These are phyloP conservation scores for Gentiana straminea DNA, from an alignment of 257 asterid genomes.

Conservation along the genomic window DNA sequence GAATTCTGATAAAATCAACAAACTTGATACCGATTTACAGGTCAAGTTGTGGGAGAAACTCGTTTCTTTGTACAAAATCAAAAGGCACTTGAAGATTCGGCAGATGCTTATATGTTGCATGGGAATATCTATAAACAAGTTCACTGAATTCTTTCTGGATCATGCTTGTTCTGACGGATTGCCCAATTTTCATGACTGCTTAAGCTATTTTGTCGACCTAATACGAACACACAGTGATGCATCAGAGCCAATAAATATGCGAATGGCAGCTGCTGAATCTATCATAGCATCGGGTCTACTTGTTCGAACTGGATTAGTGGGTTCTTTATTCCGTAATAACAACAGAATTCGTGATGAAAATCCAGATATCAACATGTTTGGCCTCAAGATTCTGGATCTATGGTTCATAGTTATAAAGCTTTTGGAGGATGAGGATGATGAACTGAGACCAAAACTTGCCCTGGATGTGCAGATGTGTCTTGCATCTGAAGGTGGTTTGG, in stretches of 20 bases:
- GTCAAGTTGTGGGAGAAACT: slow-evolving; percentile 62
- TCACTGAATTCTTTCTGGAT: slow-evolving; percentile 32
- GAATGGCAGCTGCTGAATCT: slow-evolving; percentile 85
- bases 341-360: slow-evolving; percentile 21
- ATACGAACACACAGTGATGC: slow-evolving; percentile 53
- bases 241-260: slow-evolving; percentile 64
- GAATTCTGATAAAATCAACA: slow-evolving; percentile 28
- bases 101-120: slow-evolving; percentile 74
- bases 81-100: slow-evolving; percentile 70
- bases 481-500: slow-evolving; percentile 10
- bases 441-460: slow-evolving; percentile 62
- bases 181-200: slow-evolving; percentile 32
- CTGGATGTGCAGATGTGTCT: slow-evolving; percentile 59
- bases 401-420: slow-evolving; percentile 76
- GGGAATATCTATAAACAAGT: slow-evolving; percentile 69
- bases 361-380: slow-evolving; percentile 26
- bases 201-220: slow-evolving; percentile 52
- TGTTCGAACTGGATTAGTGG: slow-evolving; percentile 39
- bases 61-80: slow-evolving; percentile 55
- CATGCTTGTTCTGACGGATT: slow-evolving; percentile 25
- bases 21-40: slow-evolving; percentile 29
- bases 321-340: slow-evolving; percentile 29
- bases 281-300: slow-evolving; percentile 74
- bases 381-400: slow-evolving; percentile 47
- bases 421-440: slow-evolving; percentile 86